Conservation (phyloP, 2,329 filamentous ascomycete species). For the Westerdykella ornata region DNA sequence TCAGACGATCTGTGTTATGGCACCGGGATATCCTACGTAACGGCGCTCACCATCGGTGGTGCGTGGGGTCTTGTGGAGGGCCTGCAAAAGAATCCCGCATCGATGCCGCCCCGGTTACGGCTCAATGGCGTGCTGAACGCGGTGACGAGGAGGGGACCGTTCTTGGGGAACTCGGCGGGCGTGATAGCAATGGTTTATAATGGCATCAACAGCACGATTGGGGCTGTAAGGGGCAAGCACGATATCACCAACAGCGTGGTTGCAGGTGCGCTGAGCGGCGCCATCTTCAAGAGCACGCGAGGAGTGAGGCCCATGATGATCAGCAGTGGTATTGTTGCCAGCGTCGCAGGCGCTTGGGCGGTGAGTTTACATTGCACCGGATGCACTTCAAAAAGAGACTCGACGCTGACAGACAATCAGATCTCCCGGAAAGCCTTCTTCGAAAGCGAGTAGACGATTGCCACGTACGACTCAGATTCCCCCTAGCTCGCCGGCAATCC, state of each 20-base stretch:
- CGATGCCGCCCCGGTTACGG: constrained; percentile 80
- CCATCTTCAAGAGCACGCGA: constrained; percentile 93
- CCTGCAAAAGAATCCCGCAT: constrained; percentile 61
- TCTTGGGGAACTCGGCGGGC: constrained; percentile 91
- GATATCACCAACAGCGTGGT: constrained; percentile 83
- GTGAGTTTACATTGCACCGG: constrained; percentile 43
- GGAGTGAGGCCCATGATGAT: constrained; percentile 90
- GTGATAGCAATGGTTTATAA: constrained; percentile 97
- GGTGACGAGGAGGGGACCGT: constrained; percentile 85
- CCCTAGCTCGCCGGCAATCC: neutral
- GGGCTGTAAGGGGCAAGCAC: constrained; percentile 36
- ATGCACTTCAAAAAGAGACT: neutral
- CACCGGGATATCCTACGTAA: constrained; percentile 86
- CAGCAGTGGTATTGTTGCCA: constrained; percentile 81
- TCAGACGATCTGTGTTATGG: constrained; percentile 98
- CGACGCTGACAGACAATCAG: constrained; percentile 10
- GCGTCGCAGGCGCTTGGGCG: constrained; percentile 80
- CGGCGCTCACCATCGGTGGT: constrained; percentile 79
- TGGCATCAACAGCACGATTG: constrained; percentile 48
- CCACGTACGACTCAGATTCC: neutral
- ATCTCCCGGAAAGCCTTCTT: constrained; percentile 19
- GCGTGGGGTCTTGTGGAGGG: constrained; percentile 91
- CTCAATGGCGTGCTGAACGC: constrained; percentile 94
- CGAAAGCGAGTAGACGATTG: constrained; percentile 13
- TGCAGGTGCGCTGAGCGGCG: constrained; percentile 81